A percentile compares a stretch with the other conserved stretches of the same genome.
These are phyloP conservation scores for Fusarium sarcochroum DNA, from an alignment of 2,329 filamentous ascomycete genomes.

Conservation along the genomic window DNA sequence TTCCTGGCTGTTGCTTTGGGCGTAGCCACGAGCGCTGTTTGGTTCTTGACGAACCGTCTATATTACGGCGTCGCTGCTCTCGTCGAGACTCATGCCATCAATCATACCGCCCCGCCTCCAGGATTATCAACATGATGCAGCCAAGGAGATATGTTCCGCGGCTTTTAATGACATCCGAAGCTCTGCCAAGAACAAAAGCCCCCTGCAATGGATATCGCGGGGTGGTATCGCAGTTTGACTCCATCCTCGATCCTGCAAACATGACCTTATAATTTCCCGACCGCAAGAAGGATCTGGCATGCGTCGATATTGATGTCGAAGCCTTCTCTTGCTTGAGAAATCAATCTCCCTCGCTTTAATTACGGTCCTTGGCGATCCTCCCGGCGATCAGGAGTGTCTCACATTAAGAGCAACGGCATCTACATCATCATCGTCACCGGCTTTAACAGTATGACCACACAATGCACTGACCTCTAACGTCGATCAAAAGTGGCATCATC, in stretches of 20 bases:
- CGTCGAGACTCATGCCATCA: slow-evolving; percentile 17
- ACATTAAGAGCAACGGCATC: background rate
- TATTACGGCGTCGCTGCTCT: slow-evolving; percentile 29
- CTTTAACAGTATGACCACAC: background rate
- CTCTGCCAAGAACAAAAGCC: background rate
- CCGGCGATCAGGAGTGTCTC: slow-evolving; percentile 15
- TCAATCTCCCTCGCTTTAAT: slow-evolving; percentile 1
- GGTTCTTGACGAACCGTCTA: slow-evolving; percentile 35
- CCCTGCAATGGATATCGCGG: slow-evolving; percentile 6
- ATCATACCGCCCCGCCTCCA: slow-evolving; percentile 22
- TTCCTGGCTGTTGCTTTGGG: slow-evolving; percentile 57
- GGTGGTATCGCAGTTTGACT: slow-evolving; percentile 7
- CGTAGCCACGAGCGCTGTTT: slow-evolving; percentile 25
- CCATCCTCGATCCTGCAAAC: background rate
- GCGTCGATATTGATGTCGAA: background rate
- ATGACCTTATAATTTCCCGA: slow-evolving; percentile 4
- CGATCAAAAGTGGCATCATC: slow-evolving; percentile 26
- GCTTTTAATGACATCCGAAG: background rate
- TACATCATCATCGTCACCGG: background rate
- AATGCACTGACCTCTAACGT: slow-evolving; percentile 3
- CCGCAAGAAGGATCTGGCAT: background rate
- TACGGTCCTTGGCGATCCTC: background rate
- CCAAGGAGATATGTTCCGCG: background rate
- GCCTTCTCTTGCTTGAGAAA: background rate
- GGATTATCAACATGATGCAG: slow-evolving; percentile 14